Conservation (phyloP, 148 eudicot species). For the Dysphania ambrosioides region DNA sequence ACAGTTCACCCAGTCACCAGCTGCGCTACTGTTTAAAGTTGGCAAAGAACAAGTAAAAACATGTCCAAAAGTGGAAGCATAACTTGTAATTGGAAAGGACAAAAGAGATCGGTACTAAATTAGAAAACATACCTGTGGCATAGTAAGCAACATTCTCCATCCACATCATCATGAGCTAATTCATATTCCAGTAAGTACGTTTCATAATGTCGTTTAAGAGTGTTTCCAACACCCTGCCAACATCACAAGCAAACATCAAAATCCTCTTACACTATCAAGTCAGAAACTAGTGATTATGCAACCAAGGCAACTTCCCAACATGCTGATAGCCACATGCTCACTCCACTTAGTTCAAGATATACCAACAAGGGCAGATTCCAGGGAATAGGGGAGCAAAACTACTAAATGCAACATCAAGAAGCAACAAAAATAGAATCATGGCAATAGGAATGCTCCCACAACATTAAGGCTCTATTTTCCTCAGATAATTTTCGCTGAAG, state of each 20-base stretch:
- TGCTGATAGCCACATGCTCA: neutral
- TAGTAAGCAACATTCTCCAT: constrained; percentile 94
- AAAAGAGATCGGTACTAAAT: no score
- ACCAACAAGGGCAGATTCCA: neutral
- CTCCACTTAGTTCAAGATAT: neutral
- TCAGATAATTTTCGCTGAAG: no score
- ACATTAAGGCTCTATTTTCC: no score
- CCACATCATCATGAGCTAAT: constrained; percentile 96
- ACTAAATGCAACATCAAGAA: no score
- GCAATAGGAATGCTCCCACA: no score
- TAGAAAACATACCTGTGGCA: constrained; percentile 68
- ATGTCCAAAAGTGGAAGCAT: neutral
- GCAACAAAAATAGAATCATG: no score
- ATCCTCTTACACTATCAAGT: neutral
- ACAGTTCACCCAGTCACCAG: constrained; percentile 98
- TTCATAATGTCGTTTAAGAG: constrained; percentile 93
- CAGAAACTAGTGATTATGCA: no score
- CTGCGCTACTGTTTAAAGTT: constrained; percentile 71
- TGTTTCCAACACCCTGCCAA: constrained; percentile 91
- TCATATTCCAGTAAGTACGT: constrained; percentile 88
- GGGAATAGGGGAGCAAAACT: no score
- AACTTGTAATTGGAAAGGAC: neutral
- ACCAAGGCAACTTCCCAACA: neutral
- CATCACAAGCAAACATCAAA: constrained; percentile 16
- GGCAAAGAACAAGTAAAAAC: constrained; percentile 8